Evolutionary conservation across 345 rosid species (phyloP).

Genomic region (Populus pruinosa): DNA sequence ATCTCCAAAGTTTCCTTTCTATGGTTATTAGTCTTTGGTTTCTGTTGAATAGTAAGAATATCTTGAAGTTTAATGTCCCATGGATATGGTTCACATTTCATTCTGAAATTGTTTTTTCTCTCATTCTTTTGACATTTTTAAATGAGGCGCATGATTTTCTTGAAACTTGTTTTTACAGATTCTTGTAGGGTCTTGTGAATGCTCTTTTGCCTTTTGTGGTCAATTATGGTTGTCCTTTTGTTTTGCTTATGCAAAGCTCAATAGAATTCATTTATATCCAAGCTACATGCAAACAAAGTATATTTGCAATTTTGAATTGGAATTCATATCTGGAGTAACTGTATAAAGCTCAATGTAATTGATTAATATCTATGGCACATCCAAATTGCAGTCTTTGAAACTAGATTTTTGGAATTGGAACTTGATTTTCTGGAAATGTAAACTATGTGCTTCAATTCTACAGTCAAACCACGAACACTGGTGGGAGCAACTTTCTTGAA

Average conservation of each 20-base stretch:
- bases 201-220: background rate
- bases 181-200: background rate
- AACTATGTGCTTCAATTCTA: constrained; percentile 22
- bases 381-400: background rate
- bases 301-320: background rate
- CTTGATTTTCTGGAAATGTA: background rate
- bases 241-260: background rate
- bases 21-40: background rate
- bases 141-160: background rate
- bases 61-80: background rate
- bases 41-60: background rate
- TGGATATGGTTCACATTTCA: background rate
- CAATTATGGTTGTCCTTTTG: background rate
- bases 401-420: background rate
- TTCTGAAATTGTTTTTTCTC: background rate
- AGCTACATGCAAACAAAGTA: background rate
- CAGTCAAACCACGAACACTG: constrained; percentile 85
- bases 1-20: background rate
- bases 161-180: background rate
- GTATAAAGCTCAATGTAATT: background rate
- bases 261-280: background rate
- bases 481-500: constrained; percentile 86
- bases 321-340: background rate
- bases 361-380: background rate
- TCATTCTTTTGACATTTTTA: background rate